Percentiles rank a stretch among this genome's conserved stretches.
Conservation (phyloP, 2,329 filamentous ascomycete genomes). For the Corynespora cassiicola region DNA sequence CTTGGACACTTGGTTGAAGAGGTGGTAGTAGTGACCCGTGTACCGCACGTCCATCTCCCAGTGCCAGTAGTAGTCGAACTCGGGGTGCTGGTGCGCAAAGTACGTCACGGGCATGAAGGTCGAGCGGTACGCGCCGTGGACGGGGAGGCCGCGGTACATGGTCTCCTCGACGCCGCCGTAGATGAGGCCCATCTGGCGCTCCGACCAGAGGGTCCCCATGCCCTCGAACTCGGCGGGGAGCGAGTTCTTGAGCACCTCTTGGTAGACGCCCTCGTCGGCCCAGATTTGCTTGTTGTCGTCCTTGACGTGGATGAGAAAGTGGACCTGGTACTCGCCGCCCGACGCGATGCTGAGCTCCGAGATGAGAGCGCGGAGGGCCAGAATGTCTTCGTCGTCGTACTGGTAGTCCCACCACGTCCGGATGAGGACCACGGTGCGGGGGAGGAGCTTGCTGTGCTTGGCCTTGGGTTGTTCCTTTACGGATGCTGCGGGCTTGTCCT, state of each 20-base stretch:
- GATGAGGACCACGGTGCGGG: slow-evolving; percentile 79
- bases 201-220: slow-evolving; percentile 61
- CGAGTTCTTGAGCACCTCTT: slow-evolving; percentile 64
- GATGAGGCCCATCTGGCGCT: slow-evolving; percentile 61
- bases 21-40: slow-evolving; percentile 85
- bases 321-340: slow-evolving; percentile 81
- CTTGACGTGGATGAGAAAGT: slow-evolving; percentile 85
- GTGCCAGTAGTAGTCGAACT: slow-evolving; percentile 92
- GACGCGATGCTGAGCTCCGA: slow-evolving; percentile 79
- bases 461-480: slow-evolving; percentile 26
- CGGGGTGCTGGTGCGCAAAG: slow-evolving; percentile 86
- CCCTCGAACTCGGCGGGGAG: slow-evolving; percentile 57
- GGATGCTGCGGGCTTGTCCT: slow-evolving; percentile 16
- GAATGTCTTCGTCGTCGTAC: slow-evolving; percentile 80
- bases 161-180: slow-evolving; percentile 59
- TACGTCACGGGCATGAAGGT: slow-evolving; percentile 94
- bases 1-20: slow-evolving; percentile 70
- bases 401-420: slow-evolving; percentile 81
- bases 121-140: slow-evolving; percentile 73
- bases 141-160: slow-evolving; percentile 65
- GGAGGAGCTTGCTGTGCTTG: slow-evolving; percentile 46
- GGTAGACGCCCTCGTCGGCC: slow-evolving; percentile 76
- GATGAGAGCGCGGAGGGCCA: slow-evolving; percentile 82
- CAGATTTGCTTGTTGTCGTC: slow-evolving; percentile 81
- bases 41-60: slow-evolving; percentile 96